These are phyloP conservation scores for Hemisphaericaspora xylanilytica DNA, from an alignment of 1,139 yeast genomes.

Conservation along the genomic window DNA sequence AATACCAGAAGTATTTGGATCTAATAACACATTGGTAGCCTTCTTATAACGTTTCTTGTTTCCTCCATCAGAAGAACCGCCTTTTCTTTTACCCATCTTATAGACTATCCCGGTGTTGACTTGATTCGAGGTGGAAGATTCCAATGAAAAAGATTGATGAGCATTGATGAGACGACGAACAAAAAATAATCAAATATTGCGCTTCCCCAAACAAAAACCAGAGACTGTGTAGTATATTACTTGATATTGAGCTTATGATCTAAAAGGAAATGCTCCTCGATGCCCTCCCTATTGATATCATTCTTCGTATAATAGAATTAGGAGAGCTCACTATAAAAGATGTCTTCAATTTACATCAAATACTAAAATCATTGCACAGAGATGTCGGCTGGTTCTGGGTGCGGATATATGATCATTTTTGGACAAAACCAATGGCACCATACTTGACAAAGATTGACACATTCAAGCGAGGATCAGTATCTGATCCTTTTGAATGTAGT, in stretches of 20 bases:
- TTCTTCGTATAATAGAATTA: slow-evolving; percentile 11
- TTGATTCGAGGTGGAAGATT: too few species aligned
- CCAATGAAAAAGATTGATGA: too few species aligned
- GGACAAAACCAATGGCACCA: not conserved
- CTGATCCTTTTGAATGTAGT: not conserved
- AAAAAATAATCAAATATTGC: too few species aligned
- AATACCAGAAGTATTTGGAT: slow-evolving; percentile 79
- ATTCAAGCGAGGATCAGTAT: not conserved
- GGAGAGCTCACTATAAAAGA: slow-evolving; percentile 22
- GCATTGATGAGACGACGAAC: too few species aligned
- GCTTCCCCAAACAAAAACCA: too few species aligned
- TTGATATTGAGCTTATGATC: too few species aligned
- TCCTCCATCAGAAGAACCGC: slow-evolving; percentile 12
- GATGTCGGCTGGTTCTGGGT: slow-evolving; percentile 14
- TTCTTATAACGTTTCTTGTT: slow-evolving; percentile 21
- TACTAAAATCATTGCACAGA: slow-evolving; percentile 12
- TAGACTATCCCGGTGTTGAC: too few species aligned
- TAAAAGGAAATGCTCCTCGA: not conserved
- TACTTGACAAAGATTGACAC: not conserved
- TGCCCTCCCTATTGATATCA: slow-evolving; percentile 12
- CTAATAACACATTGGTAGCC: slow-evolving; percentile 49
- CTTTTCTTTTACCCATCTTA: slow-evolving; percentile 27
- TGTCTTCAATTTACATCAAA: slow-evolving; percentile 18
- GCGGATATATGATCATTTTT: slow-evolving; percentile 6
- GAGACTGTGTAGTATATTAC: too few species aligned